phyloP scores from a whole-genome alignment of 495 filamentous ascomycete species.

The Saxispiralis lemnorum region DNA sequence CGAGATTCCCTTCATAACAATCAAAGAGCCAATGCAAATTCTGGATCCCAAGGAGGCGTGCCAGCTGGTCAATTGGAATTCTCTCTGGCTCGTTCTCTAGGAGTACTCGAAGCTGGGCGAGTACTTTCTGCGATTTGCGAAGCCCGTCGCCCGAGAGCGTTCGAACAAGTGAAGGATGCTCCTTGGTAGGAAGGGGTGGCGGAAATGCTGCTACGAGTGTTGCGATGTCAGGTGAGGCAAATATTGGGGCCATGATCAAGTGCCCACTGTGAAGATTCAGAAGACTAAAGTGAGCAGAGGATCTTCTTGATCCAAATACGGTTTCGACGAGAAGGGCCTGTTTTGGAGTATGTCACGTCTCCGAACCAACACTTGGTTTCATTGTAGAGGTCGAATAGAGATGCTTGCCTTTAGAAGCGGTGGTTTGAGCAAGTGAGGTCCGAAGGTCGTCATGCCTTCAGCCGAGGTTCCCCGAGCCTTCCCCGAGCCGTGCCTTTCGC shows the following conservation, averaged over 20 bases:
- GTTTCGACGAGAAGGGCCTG: too few species aligned
- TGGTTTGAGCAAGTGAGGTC: too few species aligned
- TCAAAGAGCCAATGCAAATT: conserved; percentile 6
- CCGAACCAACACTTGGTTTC: too few species aligned
- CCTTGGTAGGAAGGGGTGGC: conserved; percentile 5
- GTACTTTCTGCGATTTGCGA: conserved; percentile 1
- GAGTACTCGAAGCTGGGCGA: background rate
- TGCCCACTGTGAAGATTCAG: too few species aligned
- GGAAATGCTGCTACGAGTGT: conserved; percentile 8
- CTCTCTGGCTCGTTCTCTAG: conserved; percentile 3
- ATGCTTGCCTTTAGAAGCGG: too few species aligned
- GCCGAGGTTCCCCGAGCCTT: too few species aligned
- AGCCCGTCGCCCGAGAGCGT: conserved; percentile 4
- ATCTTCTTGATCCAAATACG: too few species aligned
- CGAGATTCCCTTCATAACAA: conserved; percentile 1
- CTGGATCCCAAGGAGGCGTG: conserved; percentile 1
- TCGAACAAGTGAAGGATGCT: conserved; percentile 6
- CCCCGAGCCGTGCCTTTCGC: too few species aligned
- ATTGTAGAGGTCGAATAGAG: too few species aligned
- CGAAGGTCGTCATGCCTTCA: too few species aligned
- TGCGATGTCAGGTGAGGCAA: conserved; percentile 9
- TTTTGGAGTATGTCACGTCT: too few species aligned
- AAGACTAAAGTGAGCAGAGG: too few species aligned
- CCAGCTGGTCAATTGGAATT: conserved; percentile 6
- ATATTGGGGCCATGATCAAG: conserved; percentile 8